Conservation (phyloP, 148 eudicot species). For the Agrostemma githago region DNA sequence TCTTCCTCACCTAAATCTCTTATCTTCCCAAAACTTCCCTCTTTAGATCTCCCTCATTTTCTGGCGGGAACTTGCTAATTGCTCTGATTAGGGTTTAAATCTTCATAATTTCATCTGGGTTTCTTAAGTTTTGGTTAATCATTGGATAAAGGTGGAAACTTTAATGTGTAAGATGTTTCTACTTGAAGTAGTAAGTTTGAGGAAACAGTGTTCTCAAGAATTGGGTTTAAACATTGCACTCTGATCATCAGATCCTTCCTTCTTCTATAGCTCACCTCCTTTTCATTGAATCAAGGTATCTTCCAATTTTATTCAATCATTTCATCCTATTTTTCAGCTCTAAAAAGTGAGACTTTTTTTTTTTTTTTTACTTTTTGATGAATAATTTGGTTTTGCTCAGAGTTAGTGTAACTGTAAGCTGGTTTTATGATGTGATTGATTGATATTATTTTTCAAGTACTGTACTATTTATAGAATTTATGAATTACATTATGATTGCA, state of each 20-base stretch:
- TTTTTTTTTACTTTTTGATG: slow-evolving; percentile 3
- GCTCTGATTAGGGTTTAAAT: neutral
- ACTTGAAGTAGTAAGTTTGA: slow-evolving; percentile 19
- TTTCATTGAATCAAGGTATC: slow-evolving; percentile 16
- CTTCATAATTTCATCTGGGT: slow-evolving; percentile 4
- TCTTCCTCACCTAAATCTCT: neutral
- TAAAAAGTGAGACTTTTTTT: neutral
- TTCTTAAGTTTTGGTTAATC: neutral
- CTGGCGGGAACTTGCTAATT: slow-evolving; percentile 2
- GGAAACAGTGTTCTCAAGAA: slow-evolving; percentile 16
- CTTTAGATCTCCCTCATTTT: slow-evolving; percentile 24
- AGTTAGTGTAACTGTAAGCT: neutral
- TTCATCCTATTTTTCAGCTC: neutral
- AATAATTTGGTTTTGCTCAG: slow-evolving; percentile 8
- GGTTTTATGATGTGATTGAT: slow-evolving; percentile 14
- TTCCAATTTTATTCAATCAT: neutral
- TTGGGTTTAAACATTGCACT: slow-evolving; percentile 14
- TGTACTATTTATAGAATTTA: neutral
- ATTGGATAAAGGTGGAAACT: slow-evolving; percentile 2
- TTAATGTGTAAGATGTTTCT: slow-evolving; percentile 28
- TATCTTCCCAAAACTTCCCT: neutral
- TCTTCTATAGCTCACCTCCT: slow-evolving; percentile 3
- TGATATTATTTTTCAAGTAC: slow-evolving; percentile 8
- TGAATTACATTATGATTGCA: neutral
- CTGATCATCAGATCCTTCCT: slow-evolving; percentile 8